phyloP scores from a whole-genome alignment of 805 yeast genomes.

The Wickerhamiella siamensis region DNA sequence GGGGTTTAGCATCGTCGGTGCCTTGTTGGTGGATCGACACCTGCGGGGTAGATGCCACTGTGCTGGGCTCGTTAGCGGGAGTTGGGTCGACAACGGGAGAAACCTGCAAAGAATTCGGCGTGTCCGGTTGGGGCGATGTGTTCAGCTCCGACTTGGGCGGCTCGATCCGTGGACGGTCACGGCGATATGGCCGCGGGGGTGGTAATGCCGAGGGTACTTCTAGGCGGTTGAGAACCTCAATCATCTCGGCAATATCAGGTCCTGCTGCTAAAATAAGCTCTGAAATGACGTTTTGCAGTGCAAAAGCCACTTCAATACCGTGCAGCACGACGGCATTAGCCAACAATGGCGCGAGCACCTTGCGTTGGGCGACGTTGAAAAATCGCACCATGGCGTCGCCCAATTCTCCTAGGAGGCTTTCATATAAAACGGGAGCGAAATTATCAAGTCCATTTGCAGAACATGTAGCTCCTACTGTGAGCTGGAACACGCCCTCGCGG shows the following conservation, averaged over 20 bases:
- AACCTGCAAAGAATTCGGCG: background rate
- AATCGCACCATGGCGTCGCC: background rate
- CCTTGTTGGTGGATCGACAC: too few relatives aligned
- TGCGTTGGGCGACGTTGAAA: background rate
- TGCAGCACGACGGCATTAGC: constrained; percentile 1
- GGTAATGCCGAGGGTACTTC: background rate
- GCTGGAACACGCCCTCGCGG: background rate
- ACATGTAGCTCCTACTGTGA: background rate
- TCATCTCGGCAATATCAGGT: background rate
- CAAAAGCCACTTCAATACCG: constrained; percentile 1
- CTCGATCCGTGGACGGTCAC: background rate
- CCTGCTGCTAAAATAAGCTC: constrained; percentile 1
- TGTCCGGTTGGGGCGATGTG: background rate
- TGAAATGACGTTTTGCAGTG: background rate
- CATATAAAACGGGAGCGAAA: background rate
- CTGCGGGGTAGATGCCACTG: too few relatives aligned
- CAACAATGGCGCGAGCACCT: background rate
- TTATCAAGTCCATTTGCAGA: background rate
- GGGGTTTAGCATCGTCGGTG: background rate
- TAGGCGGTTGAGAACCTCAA: background rate
- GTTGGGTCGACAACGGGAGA: background rate
- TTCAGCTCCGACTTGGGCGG: background rate
- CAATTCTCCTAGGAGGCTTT: background rate
- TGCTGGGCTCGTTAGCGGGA: background rate
- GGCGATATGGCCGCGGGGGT: background rate